Percentiles rank a stretch among this genome's conserved stretches.
These are phyloP conservation scores for Bipolaris cookei DNA, from an alignment of 2,329 filamentous ascomycete genomes.

Conservation along the genomic window DNA sequence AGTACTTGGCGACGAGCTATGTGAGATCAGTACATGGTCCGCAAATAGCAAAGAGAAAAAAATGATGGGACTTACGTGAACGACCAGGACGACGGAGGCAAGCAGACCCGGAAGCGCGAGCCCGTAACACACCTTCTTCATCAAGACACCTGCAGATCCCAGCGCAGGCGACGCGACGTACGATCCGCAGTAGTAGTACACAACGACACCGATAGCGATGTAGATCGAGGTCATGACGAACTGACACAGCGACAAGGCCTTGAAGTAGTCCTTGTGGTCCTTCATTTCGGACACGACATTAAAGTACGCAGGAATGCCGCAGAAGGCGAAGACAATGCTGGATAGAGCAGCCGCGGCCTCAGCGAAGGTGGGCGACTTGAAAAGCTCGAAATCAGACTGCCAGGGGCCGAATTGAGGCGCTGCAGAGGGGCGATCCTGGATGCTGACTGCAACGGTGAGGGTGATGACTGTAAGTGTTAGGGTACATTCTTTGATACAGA, in stretches of 20 bases:
- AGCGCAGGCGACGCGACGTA: constrained; percentile 70
- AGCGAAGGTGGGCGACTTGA: constrained; percentile 22
- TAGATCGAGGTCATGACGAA: constrained; percentile 66
- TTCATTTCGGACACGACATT: constrained; percentile 70
- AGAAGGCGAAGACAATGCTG: constrained; percentile 38
- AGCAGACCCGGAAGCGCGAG: constrained; percentile 63
- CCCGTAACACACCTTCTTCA: constrained; percentile 71
- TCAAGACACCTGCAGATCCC: constrained; percentile 62
- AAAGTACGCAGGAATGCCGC: constrained; percentile 71
- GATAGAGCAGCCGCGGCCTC: constrained; percentile 30
- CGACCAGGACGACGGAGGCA: constrained; percentile 31
- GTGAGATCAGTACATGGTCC: background rate
- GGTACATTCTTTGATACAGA: background rate
- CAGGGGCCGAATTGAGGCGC: constrained; percentile 31
- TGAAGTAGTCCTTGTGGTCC: constrained; percentile 64
- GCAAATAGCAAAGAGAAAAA: background rate
- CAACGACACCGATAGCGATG: constrained; percentile 68
- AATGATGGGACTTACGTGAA: constrained; percentile 23
- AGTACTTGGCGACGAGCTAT: constrained; percentile 35
- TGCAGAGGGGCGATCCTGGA: constrained; percentile 33
- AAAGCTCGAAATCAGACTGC: constrained; percentile 30
- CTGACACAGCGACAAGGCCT: constrained; percentile 64
- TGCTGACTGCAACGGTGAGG: constrained; percentile 34
- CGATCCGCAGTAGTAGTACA: constrained; percentile 70
- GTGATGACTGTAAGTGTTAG: constrained; percentile 26